Evolutionary conservation across 495 filamentous ascomycete genomes (phyloP).

Genomic region (Aspergillus affinis): DNA sequence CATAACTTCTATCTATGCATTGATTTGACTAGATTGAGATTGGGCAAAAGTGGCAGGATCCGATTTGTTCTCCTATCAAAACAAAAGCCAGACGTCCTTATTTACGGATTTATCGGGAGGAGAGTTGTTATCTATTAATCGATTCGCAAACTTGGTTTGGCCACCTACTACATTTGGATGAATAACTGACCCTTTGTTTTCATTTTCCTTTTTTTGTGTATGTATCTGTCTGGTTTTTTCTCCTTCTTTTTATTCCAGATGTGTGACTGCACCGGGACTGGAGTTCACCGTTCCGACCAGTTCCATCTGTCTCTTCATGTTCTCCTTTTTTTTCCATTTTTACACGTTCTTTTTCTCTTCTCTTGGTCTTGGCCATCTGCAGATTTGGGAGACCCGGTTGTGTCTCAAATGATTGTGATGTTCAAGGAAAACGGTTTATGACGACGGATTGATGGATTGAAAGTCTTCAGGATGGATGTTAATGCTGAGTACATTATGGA

Average conservation of each 20-base stretch:
- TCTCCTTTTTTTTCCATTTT: background rate
- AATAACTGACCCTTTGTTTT: constrained; percentile 18
- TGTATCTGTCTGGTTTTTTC: constrained; percentile 15
- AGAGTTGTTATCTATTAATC: constrained; percentile 16
- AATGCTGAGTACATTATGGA: constrained; percentile 21
- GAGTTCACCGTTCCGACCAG: background rate
- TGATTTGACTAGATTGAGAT: constrained; percentile 32
- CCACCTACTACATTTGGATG: constrained; percentile 15
- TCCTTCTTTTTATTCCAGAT: constrained; percentile 10
- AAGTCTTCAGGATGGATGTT: constrained; percentile 17
- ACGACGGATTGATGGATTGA: constrained; percentile 16
- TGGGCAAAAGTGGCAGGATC: constrained; percentile 32
- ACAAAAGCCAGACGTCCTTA: constrained; percentile 14
- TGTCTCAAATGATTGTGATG: constrained; percentile 18
- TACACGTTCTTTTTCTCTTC: background rate
- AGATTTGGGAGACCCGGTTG: constrained; percentile 20
- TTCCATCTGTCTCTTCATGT: background rate
- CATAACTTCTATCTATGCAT: constrained; percentile 25
- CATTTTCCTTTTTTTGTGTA: constrained; percentile 12
- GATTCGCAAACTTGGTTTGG: constrained; percentile 12
- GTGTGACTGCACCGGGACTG: background rate
- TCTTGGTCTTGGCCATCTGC: constrained; percentile 3
- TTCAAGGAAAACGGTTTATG: constrained; percentile 16
- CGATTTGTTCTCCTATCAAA: constrained; percentile 26
- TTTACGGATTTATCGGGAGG: constrained; percentile 12